Evolutionary conservation across 148 eudicot genomes (phyloP).

Genomic region (Vaccinium myrtillus): DNA sequence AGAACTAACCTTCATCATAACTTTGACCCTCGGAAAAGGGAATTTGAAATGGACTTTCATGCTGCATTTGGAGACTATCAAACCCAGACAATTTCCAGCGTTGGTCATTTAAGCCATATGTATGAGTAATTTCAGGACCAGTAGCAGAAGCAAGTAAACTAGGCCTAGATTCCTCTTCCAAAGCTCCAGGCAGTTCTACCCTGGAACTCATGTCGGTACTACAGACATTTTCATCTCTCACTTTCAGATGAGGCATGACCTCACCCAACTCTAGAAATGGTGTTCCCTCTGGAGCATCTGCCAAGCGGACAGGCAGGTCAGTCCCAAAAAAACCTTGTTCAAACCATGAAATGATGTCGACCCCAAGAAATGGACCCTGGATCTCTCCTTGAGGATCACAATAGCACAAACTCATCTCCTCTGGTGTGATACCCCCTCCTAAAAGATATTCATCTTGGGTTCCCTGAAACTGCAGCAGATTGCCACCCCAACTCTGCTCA

Average conservation of each 20-base stretch:
- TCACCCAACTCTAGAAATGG: slow-evolving; percentile 74
- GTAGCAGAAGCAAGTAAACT: slow-evolving; percentile 28
- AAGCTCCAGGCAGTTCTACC: slow-evolving; percentile 34
- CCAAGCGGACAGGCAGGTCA: slow-evolving; percentile 79
- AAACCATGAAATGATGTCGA: slow-evolving; percentile 91
- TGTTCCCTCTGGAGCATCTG: slow-evolving; percentile 68
- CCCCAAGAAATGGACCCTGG: slow-evolving; percentile 99
- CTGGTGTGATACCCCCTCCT: slow-evolving; percentile 49
- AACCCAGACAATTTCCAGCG: slow-evolving; percentile 49
- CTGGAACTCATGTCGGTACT: slow-evolving; percentile 31
- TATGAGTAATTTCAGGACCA: slow-evolving; percentile 35
- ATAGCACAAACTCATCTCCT: slow-evolving; percentile 77
- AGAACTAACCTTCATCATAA: slow-evolving; percentile 68
- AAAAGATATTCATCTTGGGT: slow-evolving; percentile 30
- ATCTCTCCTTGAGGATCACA: slow-evolving; percentile 92
- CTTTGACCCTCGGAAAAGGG: slow-evolving; percentile 43
- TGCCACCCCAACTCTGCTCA: slow-evolving; percentile 42
- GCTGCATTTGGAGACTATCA: slow-evolving; percentile 37
- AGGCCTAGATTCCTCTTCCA: slow-evolving; percentile 31
- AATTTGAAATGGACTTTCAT: slow-evolving; percentile 32
- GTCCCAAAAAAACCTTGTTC: slow-evolving; percentile 94
- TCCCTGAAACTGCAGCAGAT: slow-evolving; percentile 31
- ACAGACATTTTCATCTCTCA: slow-evolving; percentile 30
- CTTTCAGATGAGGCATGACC: slow-evolving; percentile 76
- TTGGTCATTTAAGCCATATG: slow-evolving; percentile 31